These are phyloP conservation scores for Fulvia fulva DNA, from an alignment of 2,329 filamentous ascomycete species.

Conservation along the genomic window DNA sequence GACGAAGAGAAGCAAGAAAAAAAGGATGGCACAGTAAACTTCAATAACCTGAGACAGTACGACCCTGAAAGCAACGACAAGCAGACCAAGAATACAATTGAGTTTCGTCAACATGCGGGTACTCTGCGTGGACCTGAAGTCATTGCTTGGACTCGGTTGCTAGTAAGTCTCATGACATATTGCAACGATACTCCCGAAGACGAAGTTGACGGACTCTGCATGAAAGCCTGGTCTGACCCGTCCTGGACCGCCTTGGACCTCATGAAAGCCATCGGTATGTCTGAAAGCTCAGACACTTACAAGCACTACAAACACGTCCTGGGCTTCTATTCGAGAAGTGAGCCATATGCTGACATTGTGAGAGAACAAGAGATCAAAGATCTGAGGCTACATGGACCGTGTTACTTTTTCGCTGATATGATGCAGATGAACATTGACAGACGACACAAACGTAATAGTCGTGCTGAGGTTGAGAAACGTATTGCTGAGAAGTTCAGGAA, in stretches of 20 bases:
- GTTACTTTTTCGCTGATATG: neutral
- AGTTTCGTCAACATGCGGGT: constrained; percentile 31
- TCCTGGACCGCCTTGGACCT: constrained; percentile 3
- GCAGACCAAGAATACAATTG: constrained; percentile 24
- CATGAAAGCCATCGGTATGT: constrained; percentile 7
- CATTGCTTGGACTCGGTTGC: constrained; percentile 28
- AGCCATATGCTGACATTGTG: constrained; percentile 1
- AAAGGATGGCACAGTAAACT: constrained; percentile 9
- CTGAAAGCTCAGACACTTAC: neutral
- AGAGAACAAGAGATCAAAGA: neutral
- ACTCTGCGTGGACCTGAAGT: constrained; percentile 24
- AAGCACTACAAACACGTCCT: constrained; percentile 12
- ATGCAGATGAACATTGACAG: neutral
- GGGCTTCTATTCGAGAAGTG: neutral
- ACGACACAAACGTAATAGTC: neutral
- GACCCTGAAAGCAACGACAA: neutral
- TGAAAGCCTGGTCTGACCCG: constrained; percentile 5
- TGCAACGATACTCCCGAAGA: constrained; percentile 6
- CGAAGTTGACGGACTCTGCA: constrained; percentile 2
- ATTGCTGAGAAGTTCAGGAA: constrained; percentile 13
- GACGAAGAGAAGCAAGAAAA: neutral
- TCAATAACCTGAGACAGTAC: constrained; percentile 11
- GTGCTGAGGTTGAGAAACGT: neutral
- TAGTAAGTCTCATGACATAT: constrained; percentile 7
- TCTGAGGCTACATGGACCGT: neutral